A percentile compares a stretch with the other conserved stretches of the same genome.
These are phyloP conservation scores for Pleoardoris graminearum DNA, from an alignment of 2,329 filamentous ascomycete genomes.

Conservation along the genomic window DNA sequence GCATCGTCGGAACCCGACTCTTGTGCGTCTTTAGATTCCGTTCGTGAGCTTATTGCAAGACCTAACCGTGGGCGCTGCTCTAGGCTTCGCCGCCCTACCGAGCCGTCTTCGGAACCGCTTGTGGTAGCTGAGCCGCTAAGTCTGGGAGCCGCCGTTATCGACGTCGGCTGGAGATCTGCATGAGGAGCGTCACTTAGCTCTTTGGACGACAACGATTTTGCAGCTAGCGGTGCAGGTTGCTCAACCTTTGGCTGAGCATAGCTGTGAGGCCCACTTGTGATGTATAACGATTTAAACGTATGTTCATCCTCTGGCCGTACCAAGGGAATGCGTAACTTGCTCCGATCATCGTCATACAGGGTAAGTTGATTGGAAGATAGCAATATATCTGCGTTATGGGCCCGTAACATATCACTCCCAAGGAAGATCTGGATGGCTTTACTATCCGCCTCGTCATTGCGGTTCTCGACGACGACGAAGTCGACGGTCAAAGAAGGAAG, in stretches of 20 bases:
- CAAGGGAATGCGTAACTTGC: conserved; percentile 86
- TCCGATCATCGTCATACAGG: conserved; percentile 82
- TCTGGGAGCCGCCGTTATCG: conserved; percentile 10
- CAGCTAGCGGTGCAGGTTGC: conserved; percentile 6
- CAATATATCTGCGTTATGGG: conserved; percentile 85
- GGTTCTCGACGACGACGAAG: conserved; percentile 72
- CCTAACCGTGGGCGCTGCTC: conserved; percentile 35
- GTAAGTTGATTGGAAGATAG: conserved; percentile 91
- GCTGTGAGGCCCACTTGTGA: conserved; percentile 47
- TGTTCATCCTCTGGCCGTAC: conserved; percentile 87
- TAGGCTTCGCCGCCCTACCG: conserved; percentile 33
- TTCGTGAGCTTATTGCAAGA: conserved; percentile 18
- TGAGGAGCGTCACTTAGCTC: conserved; percentile 7
- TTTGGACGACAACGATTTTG: conserved; percentile 5
- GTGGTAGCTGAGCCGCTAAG: conserved; percentile 19
- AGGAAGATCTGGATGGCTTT: conserved; percentile 82
- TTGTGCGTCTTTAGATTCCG: conserved; percentile 27
- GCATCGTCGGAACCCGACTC: conserved; percentile 23
- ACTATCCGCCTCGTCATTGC: conserved; percentile 52
- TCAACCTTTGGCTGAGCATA: conserved; percentile 2
- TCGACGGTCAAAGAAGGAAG: conserved; percentile 79
- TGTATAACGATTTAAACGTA: conserved; percentile 76
- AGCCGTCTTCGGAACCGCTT: conserved; percentile 34
- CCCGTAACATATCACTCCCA: conserved; percentile 82
- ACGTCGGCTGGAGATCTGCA: conserved; percentile 10